Evolutionary conservation across 768 basidiomycete genomes (phyloP), one percentile per base, ranked within the genome.

Genomic region (Cystobasidium ongulense): DNA sequence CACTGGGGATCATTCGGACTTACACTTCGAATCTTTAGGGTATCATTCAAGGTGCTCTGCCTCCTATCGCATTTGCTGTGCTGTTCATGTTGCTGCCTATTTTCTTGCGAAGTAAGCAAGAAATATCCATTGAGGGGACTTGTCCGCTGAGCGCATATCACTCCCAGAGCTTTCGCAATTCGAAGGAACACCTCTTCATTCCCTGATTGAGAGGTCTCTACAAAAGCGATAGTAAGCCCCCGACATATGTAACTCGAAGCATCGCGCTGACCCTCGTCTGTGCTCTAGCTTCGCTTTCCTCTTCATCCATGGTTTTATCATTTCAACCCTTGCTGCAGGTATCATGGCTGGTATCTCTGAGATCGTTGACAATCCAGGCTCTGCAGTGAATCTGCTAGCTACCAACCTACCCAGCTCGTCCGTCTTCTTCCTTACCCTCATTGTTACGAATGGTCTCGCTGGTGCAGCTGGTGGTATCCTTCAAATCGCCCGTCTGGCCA

Each of bases 81-180:
- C 85, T 99, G 64, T 92, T 93, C 88, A 86, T 92, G 87, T 83
- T 98, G 7, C 84, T 99, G 0, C 88, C 88, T 0, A 90, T 92
- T 78, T 77, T 98, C 18, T 81, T 98, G 73, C 85, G 95, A 43
- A 82, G 88, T 88, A 72, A 75, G 84, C 76, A 13, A 11, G 23
- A 21, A 31, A 8, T 11, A 18, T 41, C 18, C 0, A 23, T 5
- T n/a, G 29, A 10, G 4, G 3, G 4, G 15, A 21, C 21, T 4
- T 21, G 46, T 39, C 46, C 15, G 7, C 10, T 17, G 3, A 50
- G 46, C 46, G 46, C 46, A 8, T 17, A 21, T n/a, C 5, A 53
- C 39, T 29, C 15, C 0, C 75, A 82, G 88, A 91, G 25, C 83
- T 97, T 33, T 90, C 88, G 15, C 84, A 86, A 23, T 89, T 96